Base-by-base conservation (phyloP, 2,329 filamentous ascomycete genomes). In the Leptoxyphium fumago region DNA sequence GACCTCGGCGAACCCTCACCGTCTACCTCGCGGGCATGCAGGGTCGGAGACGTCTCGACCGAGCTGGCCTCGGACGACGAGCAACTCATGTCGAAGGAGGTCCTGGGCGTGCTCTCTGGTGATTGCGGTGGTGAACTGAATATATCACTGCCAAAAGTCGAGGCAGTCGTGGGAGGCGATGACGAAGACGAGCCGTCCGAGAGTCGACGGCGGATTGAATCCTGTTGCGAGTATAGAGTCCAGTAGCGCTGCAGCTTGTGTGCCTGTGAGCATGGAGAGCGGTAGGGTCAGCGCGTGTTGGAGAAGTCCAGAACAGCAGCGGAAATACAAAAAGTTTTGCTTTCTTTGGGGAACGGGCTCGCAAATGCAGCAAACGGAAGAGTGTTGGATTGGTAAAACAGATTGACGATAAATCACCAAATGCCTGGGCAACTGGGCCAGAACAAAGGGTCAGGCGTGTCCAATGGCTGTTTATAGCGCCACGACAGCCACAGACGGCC, bases 131-230 rank as follows among this genome's bases (percentile, higher is more conserved):
- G 53, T 50, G 11, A 58, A 55, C 49, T 61, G 55, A 26, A 26
- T 26, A 26, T 26, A 7, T 26, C 21, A 7, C 21, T 4, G 21
- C 21, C 21, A 26, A 26, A 26, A 7, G 4, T 26, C 7, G 21
- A 26, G 21, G 7, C 21, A 7, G 21, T 5, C 61, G 59, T 15
- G 58, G 53, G 6, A 44, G 50, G 45, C 11, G 45, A 45, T 46
- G 44, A 59, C 52, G 39, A 62, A 55, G 43, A 62, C 47, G 36
- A 59, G n/a, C 30, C 45, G 51, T 36, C 15, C 32, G 47, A 64
- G 18, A 67, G 52, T 21, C 63, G 58, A 34, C 62, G 60, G 42
- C 61, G 63, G 32, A 67, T 49, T 38, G 54, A 56, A 46, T 64
- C 62, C 49, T 66, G 62, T 42, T 67, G 63, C 17, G 39, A 36